These are phyloP conservation scores for Schrenkiella parvula DNA, from an alignment of 345 rosid species.

Conservation along the genomic window DNA sequence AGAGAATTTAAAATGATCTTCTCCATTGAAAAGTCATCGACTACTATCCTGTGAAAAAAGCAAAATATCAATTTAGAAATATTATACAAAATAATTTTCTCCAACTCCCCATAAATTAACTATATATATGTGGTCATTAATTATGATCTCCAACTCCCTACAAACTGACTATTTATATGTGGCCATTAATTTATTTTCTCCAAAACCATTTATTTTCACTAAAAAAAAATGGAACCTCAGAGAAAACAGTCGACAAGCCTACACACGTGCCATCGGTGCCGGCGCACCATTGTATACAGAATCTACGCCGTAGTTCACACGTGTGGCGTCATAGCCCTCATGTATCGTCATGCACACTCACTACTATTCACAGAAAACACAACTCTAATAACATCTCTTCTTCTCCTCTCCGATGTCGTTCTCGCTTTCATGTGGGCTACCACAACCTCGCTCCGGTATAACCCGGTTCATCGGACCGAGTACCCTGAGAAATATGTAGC, in stretches of 20 bases:
- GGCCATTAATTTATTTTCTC: background rate
- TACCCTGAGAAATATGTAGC: constrained; percentile 42
- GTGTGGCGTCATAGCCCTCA: constrained; percentile 50
- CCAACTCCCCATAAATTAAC: too few relatives aligned
- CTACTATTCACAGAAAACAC: constrained; percentile 35
- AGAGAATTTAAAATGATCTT: too few relatives aligned
- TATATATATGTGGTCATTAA: too few relatives aligned
- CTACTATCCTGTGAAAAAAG: too few relatives aligned
- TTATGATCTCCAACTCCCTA: too few relatives aligned
- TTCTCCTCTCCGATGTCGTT: constrained; percentile 49
- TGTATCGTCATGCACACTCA: constrained; percentile 43
- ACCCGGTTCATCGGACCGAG: constrained; percentile 42
- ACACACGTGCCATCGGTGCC: constrained; percentile 35
- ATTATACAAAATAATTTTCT: too few relatives aligned
- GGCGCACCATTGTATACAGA: constrained; percentile 41
- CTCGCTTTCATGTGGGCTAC: constrained; percentile 68
- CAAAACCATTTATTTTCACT: background rate
- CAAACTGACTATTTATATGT: background rate
- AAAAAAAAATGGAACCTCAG: background rate
- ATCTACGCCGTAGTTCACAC: constrained; percentile 43
- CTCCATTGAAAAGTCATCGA: too few relatives aligned
- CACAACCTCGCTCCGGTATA: constrained; percentile 37
- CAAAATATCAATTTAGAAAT: too few relatives aligned
- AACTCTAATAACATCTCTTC: constrained; percentile 6
- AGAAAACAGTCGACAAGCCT: constrained; percentile 29